A percentile compares a stretch with the other conserved stretches of the same genome.
Evolutionary conservation across 768 basidiomycete genomes (phyloP).

Genomic region (Termitomyces sp.): DNA sequence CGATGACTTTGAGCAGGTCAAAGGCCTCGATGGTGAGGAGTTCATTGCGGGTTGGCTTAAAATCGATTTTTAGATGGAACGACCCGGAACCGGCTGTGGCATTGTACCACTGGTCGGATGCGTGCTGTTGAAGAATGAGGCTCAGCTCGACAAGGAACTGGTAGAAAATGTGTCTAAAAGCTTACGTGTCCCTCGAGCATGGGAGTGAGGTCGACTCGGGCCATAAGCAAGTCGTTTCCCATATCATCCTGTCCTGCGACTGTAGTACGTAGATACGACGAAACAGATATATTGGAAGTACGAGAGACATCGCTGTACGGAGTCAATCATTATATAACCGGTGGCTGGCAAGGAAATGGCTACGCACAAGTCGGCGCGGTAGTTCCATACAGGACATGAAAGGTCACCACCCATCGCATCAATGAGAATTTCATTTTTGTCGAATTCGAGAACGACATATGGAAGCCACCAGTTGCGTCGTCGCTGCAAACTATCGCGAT

Average conservation of each 20-base stretch:
- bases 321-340: neutral
- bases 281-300: constrained; percentile 86
- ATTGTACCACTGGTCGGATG: constrained; percentile 87
- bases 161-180: constrained; percentile 5
- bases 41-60: constrained; percentile 80
- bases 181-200: constrained; percentile 72
- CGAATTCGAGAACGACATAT: constrained; percentile 95
- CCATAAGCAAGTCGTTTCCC: constrained; percentile 95
- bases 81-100: constrained; percentile 82
- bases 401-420: constrained; percentile 97
- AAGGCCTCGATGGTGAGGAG: constrained; percentile 94
- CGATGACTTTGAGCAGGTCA: constrained; percentile 95
- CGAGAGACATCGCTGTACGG: constrained; percentile 86
- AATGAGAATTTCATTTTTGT: constrained; percentile 95
- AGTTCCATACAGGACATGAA: constrained; percentile 88
- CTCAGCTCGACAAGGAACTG: constrained; percentile 8
- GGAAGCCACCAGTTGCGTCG: constrained; percentile 96
- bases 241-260: constrained; percentile 82
- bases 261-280: constrained; percentile 84
- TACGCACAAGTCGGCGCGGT: constrained; percentile 89
- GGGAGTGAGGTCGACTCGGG: constrained; percentile 86
- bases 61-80: constrained; percentile 94
- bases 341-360: neutral
- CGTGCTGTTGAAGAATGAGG: constrained; percentile 39
- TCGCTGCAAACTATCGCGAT: constrained; percentile 88